Evolutionary conservation across 176 grass and related monocot species (phyloP), one percentile per base, ranked within the genome.

Genomic region (Paspalum notatum): DNA sequence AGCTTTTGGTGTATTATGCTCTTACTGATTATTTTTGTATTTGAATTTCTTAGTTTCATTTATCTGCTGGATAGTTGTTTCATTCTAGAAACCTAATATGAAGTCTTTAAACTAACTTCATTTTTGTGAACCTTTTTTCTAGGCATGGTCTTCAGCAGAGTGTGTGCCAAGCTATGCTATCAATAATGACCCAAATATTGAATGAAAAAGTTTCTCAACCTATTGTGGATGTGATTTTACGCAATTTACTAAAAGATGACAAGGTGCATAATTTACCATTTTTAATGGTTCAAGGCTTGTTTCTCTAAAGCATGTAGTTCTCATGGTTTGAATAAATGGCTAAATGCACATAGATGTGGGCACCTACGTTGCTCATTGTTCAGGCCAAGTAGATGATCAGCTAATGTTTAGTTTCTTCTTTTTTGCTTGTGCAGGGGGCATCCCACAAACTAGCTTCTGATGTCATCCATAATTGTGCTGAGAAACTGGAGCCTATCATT

Each of bases 121-220:
- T 79, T 14, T 71, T 39, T 48, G 17, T 76, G 41, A 48, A 76
- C 50, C 13, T 38, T 48, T 89, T 87, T 87, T 50, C 79, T 32
- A 98, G 95, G 80, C 85, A 89, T 69, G 88, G 90, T 85, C 88
- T 91, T 85, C 90, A 94, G 84, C 87, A 82, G 65, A 93, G 86
- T 81, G 74, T 91, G 26, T 74, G 65, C 84, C 90, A 98, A 48
- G 86, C 90, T 85, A 91, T 98, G 88, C 61, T 87, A 62, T 95
- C 95, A 39, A 89, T 94, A 86, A 83, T 93, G 92, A 87, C 71
- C 6, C 84, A 93, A 77, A 84, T 98, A 78, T 83, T 95, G 80
- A 83, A 95, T 76, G 95, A 95, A 81, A 91, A 91, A 89, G 86
- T 89, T 83, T 87, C 88, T 64, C 95, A 91, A 40, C 55, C 92